Base-by-base conservation (phyloP, 805 yeast species). In the Blastobotrys muscicola region DNA sequence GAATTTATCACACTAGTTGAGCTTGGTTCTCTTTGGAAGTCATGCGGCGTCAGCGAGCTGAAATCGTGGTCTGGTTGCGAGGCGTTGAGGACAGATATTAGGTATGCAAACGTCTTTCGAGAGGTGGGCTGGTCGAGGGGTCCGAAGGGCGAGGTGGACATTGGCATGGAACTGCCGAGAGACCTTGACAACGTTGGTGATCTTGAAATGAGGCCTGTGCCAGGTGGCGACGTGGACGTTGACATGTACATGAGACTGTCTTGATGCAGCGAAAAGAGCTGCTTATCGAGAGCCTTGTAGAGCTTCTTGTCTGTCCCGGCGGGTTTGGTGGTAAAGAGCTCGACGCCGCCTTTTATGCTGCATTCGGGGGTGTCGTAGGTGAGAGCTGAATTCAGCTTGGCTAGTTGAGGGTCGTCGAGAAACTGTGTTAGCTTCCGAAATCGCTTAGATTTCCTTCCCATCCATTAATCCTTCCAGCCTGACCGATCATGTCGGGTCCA, bases 1-100 rank as follows among this genome's bases (percentile, higher is more conserved):
- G 79, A 46, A 76, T 75, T 51, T 77, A 72, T 45, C 70, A 76
- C 59, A 60, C 66, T 50, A 55, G 62, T 38, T 56, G 62, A 42
- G 61, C 45, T 50, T 11, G 50, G 47, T 37, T 67, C 75, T n/a
- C 84, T 74, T 34, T 69, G 65, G 61, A 83, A 83, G 60, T 78
- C 81, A 13, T 70, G 70, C 1, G 98, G 98, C 57, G 85, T 86
- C 49, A 92, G 73, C 20, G 82, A 74, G 9, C 94, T 75, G 55
- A 90, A 92, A 58, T 92, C 98, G 57, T 92, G 95, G 60, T 92
- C 98, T 0, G 98, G 97, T 58, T 85, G 90, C 3, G 94, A 81
- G 6, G 94, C 84, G 61, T 92, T 92, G 42, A 92, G 70, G 31
- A 89, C 87, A 1, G 94, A 92, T 46, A 92, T 85, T 39, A 92